These are phyloP conservation scores for Bipolaris bicolor DNA, from an alignment of 2,329 filamentous ascomycete species.

Conservation along the genomic window DNA sequence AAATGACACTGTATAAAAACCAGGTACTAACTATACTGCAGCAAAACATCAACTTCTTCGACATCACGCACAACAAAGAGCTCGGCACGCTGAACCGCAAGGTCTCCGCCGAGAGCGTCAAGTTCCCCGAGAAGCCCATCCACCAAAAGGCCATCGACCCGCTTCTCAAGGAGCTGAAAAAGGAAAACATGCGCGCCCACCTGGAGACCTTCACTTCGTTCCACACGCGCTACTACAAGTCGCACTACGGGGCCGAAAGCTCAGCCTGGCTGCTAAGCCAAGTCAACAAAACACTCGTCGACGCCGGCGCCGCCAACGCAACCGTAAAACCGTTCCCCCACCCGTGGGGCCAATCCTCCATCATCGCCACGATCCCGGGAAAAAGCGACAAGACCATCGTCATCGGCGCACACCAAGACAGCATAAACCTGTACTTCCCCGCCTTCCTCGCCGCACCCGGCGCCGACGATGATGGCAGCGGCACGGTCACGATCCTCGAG, in stretches of 20 bases:
- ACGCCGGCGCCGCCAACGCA: conserved; percentile 73
- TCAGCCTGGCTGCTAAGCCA: conserved; percentile 84
- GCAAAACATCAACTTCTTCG: conserved; percentile 89
- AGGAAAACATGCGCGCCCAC: conserved; percentile 76
- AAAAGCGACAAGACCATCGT: conserved; percentile 83
- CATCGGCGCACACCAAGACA: conserved; percentile 80
- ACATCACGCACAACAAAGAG: conserved; percentile 79
- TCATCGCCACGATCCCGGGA: conserved; percentile 91
- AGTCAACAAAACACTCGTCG: conserved; percentile 73
- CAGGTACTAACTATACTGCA: conserved; percentile 49
- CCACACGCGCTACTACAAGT: conserved; percentile 83
- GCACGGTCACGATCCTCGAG: conserved; percentile 93
- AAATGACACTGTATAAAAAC: background rate
- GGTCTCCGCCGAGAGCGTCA: conserved; percentile 53
- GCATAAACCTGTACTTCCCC: conserved; percentile 90
- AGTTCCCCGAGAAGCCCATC: conserved; percentile 70
- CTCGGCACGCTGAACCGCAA: conserved; percentile 59
- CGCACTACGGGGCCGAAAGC: conserved; percentile 78
- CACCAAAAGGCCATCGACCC: conserved; percentile 70
- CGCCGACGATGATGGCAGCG: conserved; percentile 93
- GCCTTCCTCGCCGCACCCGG: conserved; percentile 84
- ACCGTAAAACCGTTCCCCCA: conserved; percentile 77
- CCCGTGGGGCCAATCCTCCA: conserved; percentile 85
- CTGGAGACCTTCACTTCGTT: conserved; percentile 80
- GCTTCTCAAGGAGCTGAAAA: conserved; percentile 72